Evolutionary conservation across 352 stramenopile species (phyloP), one percentile per base, ranked within the genome.

Genomic region (Pythium plurisporium): DNA sequence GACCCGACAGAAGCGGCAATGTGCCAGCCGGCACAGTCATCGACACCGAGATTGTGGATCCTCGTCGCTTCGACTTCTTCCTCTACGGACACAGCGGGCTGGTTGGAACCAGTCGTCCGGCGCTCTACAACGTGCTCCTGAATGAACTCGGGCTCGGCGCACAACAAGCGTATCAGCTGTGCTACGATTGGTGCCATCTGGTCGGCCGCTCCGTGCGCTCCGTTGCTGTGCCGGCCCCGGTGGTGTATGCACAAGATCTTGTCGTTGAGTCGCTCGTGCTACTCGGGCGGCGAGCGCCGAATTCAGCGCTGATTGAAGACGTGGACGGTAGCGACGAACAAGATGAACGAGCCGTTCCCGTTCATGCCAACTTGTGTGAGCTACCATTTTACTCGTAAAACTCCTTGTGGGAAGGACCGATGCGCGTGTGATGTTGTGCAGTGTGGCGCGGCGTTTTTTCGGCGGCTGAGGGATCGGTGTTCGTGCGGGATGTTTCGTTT

Each of bases 71-170:
- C 19, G 42, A 54, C 4, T 61, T 61, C 26, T 61, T 40, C 33
- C 43, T 61, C 3, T 61, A 52, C 34, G 53, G 53, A n/a, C 53
- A 61, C 33, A 41, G 23, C 38, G 49, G 49, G 11, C 19, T 47
- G 22, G 25, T 57, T 12, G 49, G 34, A 14, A 57, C 49, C 2
- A 48, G 36, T 25, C 49, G 37, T 1, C 49, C 49, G 14, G 49
- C 36, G 17, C 49, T 27, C 8, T 57, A 57, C 49, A 57, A 23
- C 3, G 49, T 47, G 20, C 25, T 57, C 4, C 36, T n/a, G 14
- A 57, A 48, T 37, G 49, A 57, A 5, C 27, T 37, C 36, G n/a
- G 36, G 17, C 14, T 57, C 8, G 22, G 34, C 5, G 26, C 36
- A 34, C 22, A 15, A 11, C 36, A 46, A 14, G 36, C 47, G 25